Conservation (phyloP, 2,329 filamentous ascomycete genomes). For the Talaromyces albobiverticillius region DNA sequence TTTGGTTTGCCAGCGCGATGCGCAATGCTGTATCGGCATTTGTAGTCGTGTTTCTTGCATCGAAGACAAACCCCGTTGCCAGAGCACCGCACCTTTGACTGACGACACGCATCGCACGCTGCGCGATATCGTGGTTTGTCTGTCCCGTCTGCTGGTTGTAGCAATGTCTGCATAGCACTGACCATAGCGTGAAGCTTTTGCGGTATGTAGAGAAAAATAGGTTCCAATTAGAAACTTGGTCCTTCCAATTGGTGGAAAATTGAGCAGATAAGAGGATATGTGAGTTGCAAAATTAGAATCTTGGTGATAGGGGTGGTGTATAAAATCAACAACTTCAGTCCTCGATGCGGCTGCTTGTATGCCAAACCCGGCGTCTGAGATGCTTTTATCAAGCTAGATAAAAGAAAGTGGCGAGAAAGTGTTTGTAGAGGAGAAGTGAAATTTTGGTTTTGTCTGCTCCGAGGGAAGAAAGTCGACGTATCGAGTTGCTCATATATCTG, state of each 20-base stretch:
- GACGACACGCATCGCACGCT: constrained; percentile 38
- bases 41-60: constrained; percentile 35
- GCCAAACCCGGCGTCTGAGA: neutral
- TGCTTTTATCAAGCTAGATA: no score
- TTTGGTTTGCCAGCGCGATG: constrained; percentile 40
- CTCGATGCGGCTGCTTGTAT: no score
- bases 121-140: constrained; percentile 33
- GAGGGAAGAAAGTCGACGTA: no score
- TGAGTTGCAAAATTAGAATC: no score
- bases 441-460: neutral
- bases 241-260: no score
- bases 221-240: no score
- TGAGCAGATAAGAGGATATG: no score
- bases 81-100: constrained; percentile 40
- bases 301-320: neutral
- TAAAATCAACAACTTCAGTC: neutral
- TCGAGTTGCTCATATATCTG: no score
- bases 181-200: neutral
- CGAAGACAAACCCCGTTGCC: constrained; percentile 36
- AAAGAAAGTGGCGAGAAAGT: neutral
- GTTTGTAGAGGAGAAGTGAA: neutral
- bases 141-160: constrained; percentile 7
- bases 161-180: constrained; percentile 11
- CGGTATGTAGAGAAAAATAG: no score
- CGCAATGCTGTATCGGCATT: constrained; percentile 36